phyloP scores from a whole-genome alignment of 345 rosid genomes.

The Gynandropsis gynandra region DNA sequence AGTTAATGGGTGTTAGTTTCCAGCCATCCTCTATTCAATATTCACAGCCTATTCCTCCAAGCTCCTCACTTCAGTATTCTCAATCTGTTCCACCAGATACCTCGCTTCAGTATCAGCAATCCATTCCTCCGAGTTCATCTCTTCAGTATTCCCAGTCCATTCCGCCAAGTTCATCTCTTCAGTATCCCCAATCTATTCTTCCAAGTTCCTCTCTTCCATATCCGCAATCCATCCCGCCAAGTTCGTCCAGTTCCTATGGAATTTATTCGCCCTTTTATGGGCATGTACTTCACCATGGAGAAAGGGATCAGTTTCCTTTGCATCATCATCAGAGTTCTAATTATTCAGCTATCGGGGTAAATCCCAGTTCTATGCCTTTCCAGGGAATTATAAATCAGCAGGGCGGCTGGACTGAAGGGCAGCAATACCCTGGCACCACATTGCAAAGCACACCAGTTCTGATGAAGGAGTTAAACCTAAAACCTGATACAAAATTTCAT shows the following conservation, averaged over 20 bases:
- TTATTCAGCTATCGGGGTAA: slow-evolving; percentile 32
- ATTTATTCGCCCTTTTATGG: slow-evolving; percentile 38
- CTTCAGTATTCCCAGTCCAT: slow-evolving; percentile 30
- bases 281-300: slow-evolving; percentile 39
- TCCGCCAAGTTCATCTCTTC: slow-evolving; percentile 18
- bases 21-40: slow-evolving; percentile 35
- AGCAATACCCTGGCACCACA: slow-evolving; percentile 30
- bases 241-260: slow-evolving; percentile 41
- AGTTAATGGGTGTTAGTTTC: slow-evolving; percentile 27
- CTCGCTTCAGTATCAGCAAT: slow-evolving; percentile 23
- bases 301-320: slow-evolving; percentile 31
- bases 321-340: slow-evolving; percentile 34
- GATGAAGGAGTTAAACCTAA: slow-evolving; percentile 31
- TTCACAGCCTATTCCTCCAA: slow-evolving; percentile 34
- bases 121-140: slow-evolving; percentile 22
- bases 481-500: slow-evolving; percentile 32
- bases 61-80: slow-evolving; percentile 28
- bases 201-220: slow-evolving; percentile 34
- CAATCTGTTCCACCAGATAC: slow-evolving; percentile 17
- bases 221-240: slow-evolving; percentile 33
- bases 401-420: slow-evolving; percentile 34
- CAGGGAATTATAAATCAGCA: slow-evolving; percentile 37
- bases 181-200: slow-evolving; percentile 19
- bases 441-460: slow-evolving; percentile 31
- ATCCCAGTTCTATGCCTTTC: slow-evolving; percentile 32